Evolutionary conservation across 352 stramenopile genomes (phyloP).

Genomic region (Globisporangium viniferum): DNA sequence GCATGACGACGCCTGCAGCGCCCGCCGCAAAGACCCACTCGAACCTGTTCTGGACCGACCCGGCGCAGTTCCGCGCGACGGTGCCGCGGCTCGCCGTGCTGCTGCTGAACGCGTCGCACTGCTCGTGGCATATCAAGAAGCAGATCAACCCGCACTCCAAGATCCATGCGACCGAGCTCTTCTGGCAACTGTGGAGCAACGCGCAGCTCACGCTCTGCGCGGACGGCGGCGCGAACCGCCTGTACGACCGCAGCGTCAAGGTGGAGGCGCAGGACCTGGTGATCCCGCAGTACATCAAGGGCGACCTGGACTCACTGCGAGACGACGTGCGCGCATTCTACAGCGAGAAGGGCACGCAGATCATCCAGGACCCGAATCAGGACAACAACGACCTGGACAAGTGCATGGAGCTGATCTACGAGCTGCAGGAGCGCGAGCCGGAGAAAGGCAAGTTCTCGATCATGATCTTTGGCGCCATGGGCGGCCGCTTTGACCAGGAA

Average conservation of each 20-base stretch:
- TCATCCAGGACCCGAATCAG: slow-evolving; percentile 86
- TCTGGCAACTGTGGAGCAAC: slow-evolving; percentile 68
- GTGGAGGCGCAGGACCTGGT: slow-evolving; percentile 37
- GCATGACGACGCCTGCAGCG: slow-evolving; percentile 3
- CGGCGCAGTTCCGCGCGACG: slow-evolving; percentile 15
- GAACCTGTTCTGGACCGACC: slow-evolving; percentile 54
- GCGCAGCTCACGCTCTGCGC: slow-evolving; percentile 86
- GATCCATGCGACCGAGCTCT: slow-evolving; percentile 41
- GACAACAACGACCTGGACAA: slow-evolving; percentile 96
- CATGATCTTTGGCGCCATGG: slow-evolving; percentile 93
- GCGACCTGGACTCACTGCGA: slow-evolving; percentile 94
- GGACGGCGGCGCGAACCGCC: slow-evolving; percentile 94
- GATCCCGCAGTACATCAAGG: slow-evolving; percentile 91
- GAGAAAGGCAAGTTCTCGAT: slow-evolving; percentile 53
- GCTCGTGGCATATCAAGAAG: slow-evolving; percentile 38
- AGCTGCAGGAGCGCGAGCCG: slow-evolving; percentile 26
- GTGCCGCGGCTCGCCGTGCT: slow-evolving; percentile 57
- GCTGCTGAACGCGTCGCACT: slow-evolving; percentile 50
- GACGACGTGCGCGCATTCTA: slow-evolving; percentile 88
- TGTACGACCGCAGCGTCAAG: slow-evolving; percentile 74
- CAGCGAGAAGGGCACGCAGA: slow-evolving; percentile 39
- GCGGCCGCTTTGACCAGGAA: slow-evolving; percentile 96
- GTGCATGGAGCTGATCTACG: slow-evolving; percentile 68
- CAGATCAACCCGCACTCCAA: slow-evolving; percentile 17
- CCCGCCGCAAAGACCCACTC: slow-evolving; percentile 32